Percentiles rank a stretch among this genome's conserved stretches.
These are phyloP conservation scores for Bipolaris sorokiniana DNA, from an alignment of 2,329 filamentous ascomycete genomes.

Conservation along the genomic window DNA sequence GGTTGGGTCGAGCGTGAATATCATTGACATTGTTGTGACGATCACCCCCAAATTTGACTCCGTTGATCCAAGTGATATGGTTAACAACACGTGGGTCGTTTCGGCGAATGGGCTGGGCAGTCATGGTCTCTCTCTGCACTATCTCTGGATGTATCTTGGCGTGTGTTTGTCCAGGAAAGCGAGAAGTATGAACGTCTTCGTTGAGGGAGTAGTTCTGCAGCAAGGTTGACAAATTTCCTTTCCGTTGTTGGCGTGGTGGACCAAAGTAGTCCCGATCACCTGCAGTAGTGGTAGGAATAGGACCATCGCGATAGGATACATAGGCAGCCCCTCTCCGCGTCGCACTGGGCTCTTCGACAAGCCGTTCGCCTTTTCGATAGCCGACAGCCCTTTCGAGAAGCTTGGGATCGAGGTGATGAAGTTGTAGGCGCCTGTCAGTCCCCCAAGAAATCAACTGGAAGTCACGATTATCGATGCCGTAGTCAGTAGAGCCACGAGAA, in stretches of 20 bases:
- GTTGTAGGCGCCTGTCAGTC: constrained; percentile 78
- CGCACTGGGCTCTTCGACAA: constrained; percentile 69
- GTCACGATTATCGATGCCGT: constrained; percentile 80
- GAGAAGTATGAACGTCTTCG: constrained; percentile 18
- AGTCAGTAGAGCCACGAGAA: constrained; percentile 68
- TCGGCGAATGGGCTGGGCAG: constrained; percentile 57
- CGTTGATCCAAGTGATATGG: constrained; percentile 69
- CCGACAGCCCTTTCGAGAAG: constrained; percentile 71
- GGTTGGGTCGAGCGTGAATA: constrained; percentile 22
- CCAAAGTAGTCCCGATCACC: constrained; percentile 27
- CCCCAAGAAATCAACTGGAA: constrained; percentile 96
- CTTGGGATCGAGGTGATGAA: constrained; percentile 73
- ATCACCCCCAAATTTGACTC: constrained; percentile 63
- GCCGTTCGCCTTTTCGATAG: constrained; percentile 71
- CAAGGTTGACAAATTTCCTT: constrained; percentile 37
- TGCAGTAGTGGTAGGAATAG: constrained; percentile 25
- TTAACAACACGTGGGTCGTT: constrained; percentile 59
- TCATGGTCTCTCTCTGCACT: constrained; percentile 51
- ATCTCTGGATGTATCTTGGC: constrained; percentile 11
- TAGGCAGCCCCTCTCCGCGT: constrained; percentile 86
- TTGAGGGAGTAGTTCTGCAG: constrained; percentile 31
- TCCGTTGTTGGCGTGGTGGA: constrained; percentile 26
- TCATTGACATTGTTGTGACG: constrained; percentile 36
- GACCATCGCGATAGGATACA: constrained; percentile 75
- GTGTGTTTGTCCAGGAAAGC: constrained; percentile 15